A percentile compares a stretch with the other conserved stretches of the same genome.
These are phyloP conservation scores for Phyllosticta paracitricarpa DNA, from an alignment of 2,329 filamentous ascomycete species.

Conservation along the genomic window DNA sequence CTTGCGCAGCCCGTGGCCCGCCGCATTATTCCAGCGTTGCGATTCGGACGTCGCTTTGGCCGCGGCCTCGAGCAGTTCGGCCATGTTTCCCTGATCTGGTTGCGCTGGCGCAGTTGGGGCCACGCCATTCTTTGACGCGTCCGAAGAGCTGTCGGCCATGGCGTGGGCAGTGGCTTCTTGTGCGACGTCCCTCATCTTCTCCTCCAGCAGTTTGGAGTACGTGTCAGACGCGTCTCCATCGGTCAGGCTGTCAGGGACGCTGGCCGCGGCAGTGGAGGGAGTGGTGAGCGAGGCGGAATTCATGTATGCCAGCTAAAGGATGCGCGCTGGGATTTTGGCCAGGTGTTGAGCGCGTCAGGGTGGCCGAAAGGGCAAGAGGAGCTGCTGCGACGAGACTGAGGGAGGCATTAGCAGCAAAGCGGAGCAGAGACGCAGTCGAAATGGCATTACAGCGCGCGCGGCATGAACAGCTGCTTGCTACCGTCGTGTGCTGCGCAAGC, in stretches of 20 bases:
- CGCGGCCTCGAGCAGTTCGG: constrained; percentile 27
- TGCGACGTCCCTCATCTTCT: background rate
- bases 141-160: background rate
- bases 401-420: background rate
- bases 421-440: background rate
- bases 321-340: background rate
- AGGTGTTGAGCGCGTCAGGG: background rate
- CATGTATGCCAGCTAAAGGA: background rate
- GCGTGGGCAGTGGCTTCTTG: background rate
- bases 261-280: background rate
- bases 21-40: constrained; percentile 1
- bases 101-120: background rate
- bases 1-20: background rate
- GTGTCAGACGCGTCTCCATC: background rate
- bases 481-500: background rate
- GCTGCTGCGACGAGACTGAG: background rate
- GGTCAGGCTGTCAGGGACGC: background rate
- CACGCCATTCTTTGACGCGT: background rate
- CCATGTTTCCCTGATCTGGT: constrained; percentile 14
- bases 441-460: background rate
- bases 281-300: background rate
- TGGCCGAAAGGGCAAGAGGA: background rate
- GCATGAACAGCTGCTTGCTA: background rate
- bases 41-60: constrained; percentile 22
- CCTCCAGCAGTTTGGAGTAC: background rate